These are phyloP conservation scores for Aspergillus arachidicola DNA, from an alignment of 2,329 filamentous ascomycete species.

Conservation along the genomic window DNA sequence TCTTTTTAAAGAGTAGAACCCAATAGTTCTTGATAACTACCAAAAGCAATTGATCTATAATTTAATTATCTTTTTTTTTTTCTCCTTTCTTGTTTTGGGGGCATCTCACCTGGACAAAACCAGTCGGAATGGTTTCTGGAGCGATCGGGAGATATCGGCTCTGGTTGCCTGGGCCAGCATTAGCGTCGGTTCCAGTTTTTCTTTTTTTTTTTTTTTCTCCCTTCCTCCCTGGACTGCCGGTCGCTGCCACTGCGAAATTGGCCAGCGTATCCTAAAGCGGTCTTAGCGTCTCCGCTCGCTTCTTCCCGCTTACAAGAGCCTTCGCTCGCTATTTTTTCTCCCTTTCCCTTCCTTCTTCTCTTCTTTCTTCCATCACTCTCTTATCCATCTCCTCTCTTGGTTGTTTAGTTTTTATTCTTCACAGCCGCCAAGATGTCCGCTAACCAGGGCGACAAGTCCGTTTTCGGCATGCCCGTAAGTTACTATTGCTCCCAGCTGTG, in stretches of 20 bases:
- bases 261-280: conserved; percentile 18
- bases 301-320: conserved; percentile 42
- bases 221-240: conserved; percentile 6
- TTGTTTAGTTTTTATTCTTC: conserved; percentile 44
- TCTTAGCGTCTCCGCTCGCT: conserved; percentile 36
- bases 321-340: conserved; percentile 39
- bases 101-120: conserved; percentile 1
- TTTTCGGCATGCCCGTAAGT: conserved; percentile 57
- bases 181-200: conserved; percentile 27
- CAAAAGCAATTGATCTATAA: not conserved
- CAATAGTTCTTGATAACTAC: not conserved
- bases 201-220: conserved; percentile 17
- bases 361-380: conserved; percentile 45
- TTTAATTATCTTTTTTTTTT: not conserved
- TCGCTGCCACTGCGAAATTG: conserved; percentile 13
- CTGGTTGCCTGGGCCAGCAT: conserved; percentile 28
- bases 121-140: conserved; percentile 23
- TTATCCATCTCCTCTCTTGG: conserved; percentile 35
- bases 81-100: not conserved
- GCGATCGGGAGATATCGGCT: conserved; percentile 45
- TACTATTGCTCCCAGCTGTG: conserved; percentile 11
- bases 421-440: conserved; percentile 51
- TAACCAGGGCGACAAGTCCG: conserved; percentile 55
- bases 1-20: not conserved
- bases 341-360: conserved; percentile 46